Evolutionary conservation across 352 stramenopile species (phyloP), one percentile per base, ranked within the genome.

Genomic region (Elongisporangium undulatum): DNA sequence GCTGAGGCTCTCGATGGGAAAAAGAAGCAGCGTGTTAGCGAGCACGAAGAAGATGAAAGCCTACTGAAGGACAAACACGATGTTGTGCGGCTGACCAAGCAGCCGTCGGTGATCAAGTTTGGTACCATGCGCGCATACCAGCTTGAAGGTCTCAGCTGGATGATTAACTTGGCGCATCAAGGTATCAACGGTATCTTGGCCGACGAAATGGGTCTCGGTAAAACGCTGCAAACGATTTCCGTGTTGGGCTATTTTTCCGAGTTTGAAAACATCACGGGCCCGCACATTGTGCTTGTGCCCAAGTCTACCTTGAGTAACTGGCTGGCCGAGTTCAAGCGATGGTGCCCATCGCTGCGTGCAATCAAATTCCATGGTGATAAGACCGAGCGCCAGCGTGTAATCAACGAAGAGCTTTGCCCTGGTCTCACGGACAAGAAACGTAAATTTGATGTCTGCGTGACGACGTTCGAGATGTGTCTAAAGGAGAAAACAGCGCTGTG

Each of bases 91-190:
- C 77, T 98, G 48, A 94, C 89, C 12, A 88, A 97, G 57, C 89
- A 96, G 54, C 95, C 96, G 53, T 93, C 77, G 1, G 73, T 86
- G n/a, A 97, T 97, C 72, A 90, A 98, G 59, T 94, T 90, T 62
- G 91, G 95, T 39, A 91, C 69, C 2, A 99, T 99, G 96, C 92
- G 97, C 62, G 86, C 97, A 68, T 99, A 99, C 77, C 98, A 99
- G 72, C 67, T 99, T 21, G 84, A 94, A 67, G 98, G 97, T n/a
- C 76, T 99, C 51, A 97, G 97, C 67, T 99, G 97, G 97, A 94
- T 99, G 74, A 82, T 99, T 8, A 99, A 98, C 68, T 82, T 99
- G 9, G 95, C 98, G 56, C 96, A 99, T 67, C 98, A 99, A 63
- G 96, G 98, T 53, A 94, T 99, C 53, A 99, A 99, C 75, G 97